Base-by-base conservation (phyloP, 805 yeast genomes). In the Hanseniaspora pseudoguilliermondii region DNA sequence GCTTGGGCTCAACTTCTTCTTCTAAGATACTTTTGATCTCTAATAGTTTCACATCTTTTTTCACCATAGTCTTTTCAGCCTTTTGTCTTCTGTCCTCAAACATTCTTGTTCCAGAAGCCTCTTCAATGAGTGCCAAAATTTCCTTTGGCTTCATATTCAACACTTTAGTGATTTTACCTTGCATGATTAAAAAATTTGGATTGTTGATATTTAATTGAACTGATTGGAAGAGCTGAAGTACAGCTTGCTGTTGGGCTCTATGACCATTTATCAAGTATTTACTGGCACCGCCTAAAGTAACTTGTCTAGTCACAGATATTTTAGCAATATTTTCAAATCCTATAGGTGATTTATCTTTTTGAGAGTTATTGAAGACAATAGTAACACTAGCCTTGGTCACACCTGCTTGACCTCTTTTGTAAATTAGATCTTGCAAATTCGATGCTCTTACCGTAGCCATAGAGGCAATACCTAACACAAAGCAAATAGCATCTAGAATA, bases 331-430 rank as follows among this genome's bases (percentile, higher is more conserved):
- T 80, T 61, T 84, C 90, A 64, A 87, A 90, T 2, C 95, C 96
- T 54, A 88, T 83, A 0, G 99, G 98, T 0, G 91, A 81, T 59
- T 79, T 82, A 2, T 78, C 66, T 55, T 78, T 75, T 61, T 91
- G 97, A 13, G 77, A 64, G 64, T 93, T 95, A 69, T 91, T 95
- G 66, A 93, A 95, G 1, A 93, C 96, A 54, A 93, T 88, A 0
- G 97, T 90, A 1, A 93, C 98, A 64, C 93, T 83, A 1, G 98
- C 98, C 66, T 88, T 90, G 1, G 97, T 90, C 15, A 91, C 91
- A 61, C 97, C 97, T 0, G 98, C 97, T 67, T 93, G 98, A 13
- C 98, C 98, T 62, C 97, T 80, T 64, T 93, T 93, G 68, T 93
- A 93, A 51, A 93, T 93, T 66, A 93, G 78, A 68, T 93, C 99